A percentile compares a stretch with the other conserved stretches of the same genome.
Conservation (phyloP, 306 rosid genomes). For the Malus orientalis region DNA sequence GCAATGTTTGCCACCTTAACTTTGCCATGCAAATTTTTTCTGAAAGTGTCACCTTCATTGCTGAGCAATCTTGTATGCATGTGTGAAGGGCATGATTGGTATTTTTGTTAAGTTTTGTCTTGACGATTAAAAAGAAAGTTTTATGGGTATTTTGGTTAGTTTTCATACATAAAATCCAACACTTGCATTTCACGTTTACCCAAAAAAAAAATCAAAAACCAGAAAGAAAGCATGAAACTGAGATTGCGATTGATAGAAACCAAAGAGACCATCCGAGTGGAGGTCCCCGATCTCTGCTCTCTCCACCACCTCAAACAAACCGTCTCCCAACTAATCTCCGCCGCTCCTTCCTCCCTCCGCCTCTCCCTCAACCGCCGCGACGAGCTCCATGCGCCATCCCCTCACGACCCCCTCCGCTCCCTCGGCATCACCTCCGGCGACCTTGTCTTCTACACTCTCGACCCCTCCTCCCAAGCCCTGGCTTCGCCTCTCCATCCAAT, state of each 20-base stretch:
- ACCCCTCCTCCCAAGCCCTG: slow-evolving; percentile 22
- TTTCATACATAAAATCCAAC: no score
- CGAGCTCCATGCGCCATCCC: slow-evolving; percentile 49
- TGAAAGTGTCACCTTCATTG: no score
- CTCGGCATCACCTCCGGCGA: slow-evolving; percentile 64
- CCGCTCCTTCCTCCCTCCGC: slow-evolving; percentile 35
- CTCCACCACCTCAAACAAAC: slow-evolving; percentile 40
- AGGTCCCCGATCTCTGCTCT: slow-evolving; percentile 41
- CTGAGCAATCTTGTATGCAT: no score
- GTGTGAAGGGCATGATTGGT: no score
- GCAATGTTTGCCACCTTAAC: no score
- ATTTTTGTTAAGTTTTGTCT: no score
- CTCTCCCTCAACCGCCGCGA: slow-evolving; percentile 69
- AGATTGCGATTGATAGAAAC: slow-evolving; percentile 55
- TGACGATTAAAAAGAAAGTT: no score
- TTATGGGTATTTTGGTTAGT: no score
- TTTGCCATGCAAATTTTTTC: no score
- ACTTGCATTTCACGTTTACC: no score
- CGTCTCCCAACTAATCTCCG: slow-evolving; percentile 26
- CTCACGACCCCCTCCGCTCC: slow-evolving; percentile 32
- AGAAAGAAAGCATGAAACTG: slow-evolving; percentile 43
- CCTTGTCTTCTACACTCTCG: slow-evolving; percentile 58
- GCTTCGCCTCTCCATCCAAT: not conserved
- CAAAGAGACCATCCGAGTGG: slow-evolving; percentile 52
- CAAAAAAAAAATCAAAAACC: not conserved